Base-by-base conservation (phyloP, 208 protist genomes). In the Leishmania guyanensis region DNA sequence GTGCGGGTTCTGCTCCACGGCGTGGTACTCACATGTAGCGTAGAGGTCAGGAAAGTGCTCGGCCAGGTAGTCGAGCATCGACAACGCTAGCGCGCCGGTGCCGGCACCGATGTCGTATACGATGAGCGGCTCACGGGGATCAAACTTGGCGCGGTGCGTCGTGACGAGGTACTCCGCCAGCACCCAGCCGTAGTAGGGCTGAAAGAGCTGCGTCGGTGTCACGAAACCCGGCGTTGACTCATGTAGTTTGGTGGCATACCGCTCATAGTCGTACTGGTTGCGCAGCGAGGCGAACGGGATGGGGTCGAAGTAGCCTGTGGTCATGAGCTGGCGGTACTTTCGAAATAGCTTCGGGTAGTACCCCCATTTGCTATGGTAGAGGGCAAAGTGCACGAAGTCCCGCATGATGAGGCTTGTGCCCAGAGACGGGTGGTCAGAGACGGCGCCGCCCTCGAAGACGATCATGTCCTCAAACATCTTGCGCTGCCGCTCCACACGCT, bases 31-130 rank as follows among this genome's bases (percentile, higher is more conserved):
- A 81, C 90, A 94, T 20, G 78, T 73, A 46, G 78, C 87, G 84
- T 98, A 98, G 48, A 96, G 84, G 6, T 77, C 84, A n/a, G 90
- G 87, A 75, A 96, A 96, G 81, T 98, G 90, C 87, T 96, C 91
- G 29, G 89, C 90, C 16, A 98, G 85, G 87, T 96, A 96, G 77
- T 96, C 90, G 39, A 98, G 85, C 29, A 98, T 66, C 51, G 87
- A 92, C 43, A 91, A 73, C 39, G 92, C 91, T 53, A 96, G 88
- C 4, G 95, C 92, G 26, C 95, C 95, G 46, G 91, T 96, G 66
- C 95, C 95, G 68, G 92, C 93, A 12, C 95, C 95, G 53, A 98
- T 84, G 78, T 98, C 95, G 85, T 98, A 98, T 46, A 98, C 88
- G 39, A 97, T 82, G 51, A 98, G 89, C 16, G 95, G 95, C 81